phyloP scores from a whole-genome alignment of 768 basidiomycete species.

The Filobasidium wieringae region DNA sequence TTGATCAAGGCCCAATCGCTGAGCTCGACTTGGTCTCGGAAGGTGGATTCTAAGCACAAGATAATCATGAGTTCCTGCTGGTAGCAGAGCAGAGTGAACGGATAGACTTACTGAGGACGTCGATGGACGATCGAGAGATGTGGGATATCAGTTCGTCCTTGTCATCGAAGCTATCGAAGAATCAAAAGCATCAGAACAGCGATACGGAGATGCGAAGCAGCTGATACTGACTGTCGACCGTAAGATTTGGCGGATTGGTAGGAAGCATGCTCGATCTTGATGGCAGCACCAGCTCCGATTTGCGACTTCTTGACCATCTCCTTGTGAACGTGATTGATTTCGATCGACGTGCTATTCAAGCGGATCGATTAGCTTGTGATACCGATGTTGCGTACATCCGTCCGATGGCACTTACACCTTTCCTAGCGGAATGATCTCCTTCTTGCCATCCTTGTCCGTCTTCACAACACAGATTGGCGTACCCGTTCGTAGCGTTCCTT shows the following conservation, averaged over 20 bases:
- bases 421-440: conserved; percentile 80
- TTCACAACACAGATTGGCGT: conserved; percentile 94
- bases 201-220: not conserved
- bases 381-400: too few relatives aligned
- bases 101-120: conserved; percentile 69
- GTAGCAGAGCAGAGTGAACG: not conserved
- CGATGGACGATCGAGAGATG: conserved; percentile 84
- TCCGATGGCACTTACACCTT: conserved; percentile 61
- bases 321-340: conserved; percentile 85
- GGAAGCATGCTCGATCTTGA: conserved; percentile 95
- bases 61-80: not conserved
- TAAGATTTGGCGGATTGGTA: conserved; percentile 93
- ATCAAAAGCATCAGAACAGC: too few relatives aligned
- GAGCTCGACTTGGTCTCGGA: conserved; percentile 74
- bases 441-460: conserved; percentile 72
- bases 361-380: not conserved
- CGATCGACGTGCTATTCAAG: conserved; percentile 59
- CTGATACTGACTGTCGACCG: conserved; percentile 59
- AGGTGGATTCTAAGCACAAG: conserved; percentile 50
- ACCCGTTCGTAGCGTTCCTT: conserved; percentile 78
- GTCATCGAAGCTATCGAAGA: conserved; percentile 48
- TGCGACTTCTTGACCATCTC: conserved; percentile 85
- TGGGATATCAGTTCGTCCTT: conserved; percentile 87
- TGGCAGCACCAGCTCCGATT: conserved; percentile 90
- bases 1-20: conserved; percentile 93